A percentile compares a stretch with the other conserved stretches of the same genome.
Conservation (phyloP, 805 yeast genomes). For the Hanseniaspora vineae region DNA sequence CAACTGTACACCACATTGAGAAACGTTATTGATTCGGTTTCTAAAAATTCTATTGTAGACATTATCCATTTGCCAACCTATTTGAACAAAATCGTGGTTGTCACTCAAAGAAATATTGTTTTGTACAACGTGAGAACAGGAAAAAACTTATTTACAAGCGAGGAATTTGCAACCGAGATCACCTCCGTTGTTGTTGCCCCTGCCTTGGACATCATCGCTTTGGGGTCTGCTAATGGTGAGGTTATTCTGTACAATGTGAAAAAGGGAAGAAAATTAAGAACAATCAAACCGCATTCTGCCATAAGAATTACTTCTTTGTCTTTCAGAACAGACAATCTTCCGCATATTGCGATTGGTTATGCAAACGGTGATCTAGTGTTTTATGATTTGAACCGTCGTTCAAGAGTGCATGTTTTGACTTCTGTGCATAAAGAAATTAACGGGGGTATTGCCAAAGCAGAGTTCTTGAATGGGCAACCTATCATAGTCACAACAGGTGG, state of each 20-base stretch:
- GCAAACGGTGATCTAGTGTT: conserved; percentile 73
- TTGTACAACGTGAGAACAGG: conserved; percentile 70
- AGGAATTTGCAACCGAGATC: conserved; percentile 41
- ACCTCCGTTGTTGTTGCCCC: conserved; percentile 76
- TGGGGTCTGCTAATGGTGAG: conserved; percentile 62
- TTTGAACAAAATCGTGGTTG: conserved; percentile 74
- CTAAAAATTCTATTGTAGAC: neutral
- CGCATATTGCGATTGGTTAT: conserved; percentile 72
- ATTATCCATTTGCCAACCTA: conserved; percentile 84
- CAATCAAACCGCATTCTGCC: conserved; percentile 28
- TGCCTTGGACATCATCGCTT: conserved; percentile 68
- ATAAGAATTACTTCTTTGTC: conserved; percentile 46
- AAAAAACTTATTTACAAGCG: conserved; percentile 46
- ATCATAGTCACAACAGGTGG: conserved; percentile 81
- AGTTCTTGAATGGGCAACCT: conserved; percentile 84
- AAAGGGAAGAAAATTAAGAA: conserved; percentile 45
- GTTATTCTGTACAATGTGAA: conserved; percentile 55
- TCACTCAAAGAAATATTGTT: conserved; percentile 51
- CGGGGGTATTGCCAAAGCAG: conserved; percentile 67
- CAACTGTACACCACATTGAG: neutral
- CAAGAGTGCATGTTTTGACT: conserved; percentile 66
- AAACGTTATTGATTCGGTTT: neutral
- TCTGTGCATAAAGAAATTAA: conserved; percentile 56
- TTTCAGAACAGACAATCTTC: conserved; percentile 81
- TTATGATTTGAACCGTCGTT: conserved; percentile 60